Conservation (phyloP, 78 protist species). For the Isochrysis galbana region DNA sequence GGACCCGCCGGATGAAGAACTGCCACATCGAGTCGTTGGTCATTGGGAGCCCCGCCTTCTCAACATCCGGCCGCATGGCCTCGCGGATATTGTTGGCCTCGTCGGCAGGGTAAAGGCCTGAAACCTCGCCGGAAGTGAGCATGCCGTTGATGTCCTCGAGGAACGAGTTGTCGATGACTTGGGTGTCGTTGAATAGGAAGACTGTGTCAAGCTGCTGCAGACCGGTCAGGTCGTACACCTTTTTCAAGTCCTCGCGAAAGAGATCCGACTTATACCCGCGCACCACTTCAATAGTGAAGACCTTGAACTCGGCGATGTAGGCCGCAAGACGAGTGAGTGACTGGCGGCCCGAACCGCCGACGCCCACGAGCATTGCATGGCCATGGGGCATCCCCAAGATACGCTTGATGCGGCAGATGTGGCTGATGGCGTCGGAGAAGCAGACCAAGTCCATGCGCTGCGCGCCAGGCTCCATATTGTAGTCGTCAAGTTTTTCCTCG, state of each 20-base stretch:
- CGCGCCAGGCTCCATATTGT: conserved; percentile 53
- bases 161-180: conserved; percentile 66
- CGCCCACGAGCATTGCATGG: conserved; percentile 80
- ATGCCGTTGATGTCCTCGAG: conserved; percentile 82
- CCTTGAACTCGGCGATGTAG: conserved; percentile 56
- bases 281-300: conserved; percentile 77
- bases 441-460: conserved; percentile 76
- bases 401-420: conserved; percentile 73
- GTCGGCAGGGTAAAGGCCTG: conserved; percentile 67
- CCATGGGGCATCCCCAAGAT: conserved; percentile 74
- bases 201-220: conserved; percentile 52
- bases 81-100: conserved; percentile 56
- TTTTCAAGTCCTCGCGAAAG: conserved; percentile 80
- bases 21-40: conserved; percentile 35
- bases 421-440: conserved; percentile 79
- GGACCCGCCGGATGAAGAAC: conserved; percentile 55
- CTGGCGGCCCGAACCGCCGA: conserved; percentile 76
- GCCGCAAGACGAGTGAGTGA: conserved; percentile 76
- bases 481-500: conserved; percentile 62
- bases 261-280: conserved; percentile 70
- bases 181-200: conserved; percentile 69
- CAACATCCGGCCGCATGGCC: conserved; percentile 38
- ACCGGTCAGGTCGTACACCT: conserved; percentile 67
- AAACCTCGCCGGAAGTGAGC: conserved; percentile 84
- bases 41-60: conserved; percentile 23